Percentiles rank a stretch among this genome's conserved stretches.
Evolutionary conservation across 495 filamentous ascomycete genomes (phyloP).

Genomic region (Platismatia glauca): DNA sequence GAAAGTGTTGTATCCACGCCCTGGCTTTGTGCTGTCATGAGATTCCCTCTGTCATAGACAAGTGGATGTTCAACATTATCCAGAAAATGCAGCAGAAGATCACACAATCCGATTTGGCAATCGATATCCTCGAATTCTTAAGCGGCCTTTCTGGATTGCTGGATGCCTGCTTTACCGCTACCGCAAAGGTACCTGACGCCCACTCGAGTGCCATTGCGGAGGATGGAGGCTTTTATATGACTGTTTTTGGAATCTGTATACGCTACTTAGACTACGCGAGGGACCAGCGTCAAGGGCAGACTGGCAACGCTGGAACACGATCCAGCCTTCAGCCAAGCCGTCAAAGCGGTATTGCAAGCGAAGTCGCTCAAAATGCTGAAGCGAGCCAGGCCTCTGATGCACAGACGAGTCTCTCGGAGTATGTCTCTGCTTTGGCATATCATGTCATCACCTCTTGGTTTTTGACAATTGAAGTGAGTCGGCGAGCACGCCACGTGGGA

Average conservation of each 20-base stretch:
- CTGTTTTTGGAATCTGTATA: constrained; percentile 89
- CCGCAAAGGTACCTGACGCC: constrained; percentile 70
- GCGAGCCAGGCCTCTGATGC: constrained; percentile 20
- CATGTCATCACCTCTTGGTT: constrained; percentile 98
- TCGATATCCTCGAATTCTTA: constrained; percentile 92
- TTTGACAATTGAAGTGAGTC: constrained; percentile 70
- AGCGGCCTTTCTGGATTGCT: constrained; percentile 77
- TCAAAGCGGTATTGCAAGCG: constrained; percentile 37
- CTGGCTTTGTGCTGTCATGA: constrained; percentile 91
- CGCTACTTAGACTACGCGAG: constrained; percentile 74
- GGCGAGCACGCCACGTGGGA: constrained; percentile 71
- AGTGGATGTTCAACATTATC: constrained; percentile 70
- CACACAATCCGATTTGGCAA: constrained; percentile 78
- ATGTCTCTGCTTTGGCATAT: constrained; percentile 86
- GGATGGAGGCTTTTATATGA: constrained; percentile 82
- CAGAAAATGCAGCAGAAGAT: constrained; percentile 92
- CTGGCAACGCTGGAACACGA: constrained; percentile 30
- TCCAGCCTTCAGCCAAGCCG: constrained; percentile 28
- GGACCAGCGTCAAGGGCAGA: constrained; percentile 41
- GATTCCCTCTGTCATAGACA: constrained; percentile 71
- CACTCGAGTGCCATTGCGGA: constrained; percentile 71
- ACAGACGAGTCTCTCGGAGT: constrained; percentile 67
- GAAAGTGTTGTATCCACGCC: constrained; percentile 87
- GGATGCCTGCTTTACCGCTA: constrained; percentile 76
- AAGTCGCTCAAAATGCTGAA: constrained; percentile 27